Conservation (phyloP, 257 asterid genomes). For the Solanum virginianum region DNA sequence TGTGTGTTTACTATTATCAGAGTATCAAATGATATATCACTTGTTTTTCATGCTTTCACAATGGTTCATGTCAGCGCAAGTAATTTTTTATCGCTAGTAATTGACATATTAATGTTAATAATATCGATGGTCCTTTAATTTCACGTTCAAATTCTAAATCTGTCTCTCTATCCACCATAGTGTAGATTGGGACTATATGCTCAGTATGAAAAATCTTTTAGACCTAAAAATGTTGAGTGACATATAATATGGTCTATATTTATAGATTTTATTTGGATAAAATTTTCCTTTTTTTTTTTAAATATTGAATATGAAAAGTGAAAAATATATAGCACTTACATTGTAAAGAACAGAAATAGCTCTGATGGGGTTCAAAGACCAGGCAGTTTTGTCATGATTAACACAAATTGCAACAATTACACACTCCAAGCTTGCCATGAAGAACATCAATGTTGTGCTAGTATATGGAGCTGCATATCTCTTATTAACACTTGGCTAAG, state of each 20-base stretch:
- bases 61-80: no score
- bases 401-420: conserved; percentile 32
- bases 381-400: conserved; percentile 40
- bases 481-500: conserved; percentile 46
- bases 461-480: conserved; percentile 59
- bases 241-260: neutral
- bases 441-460: conserved; percentile 61
- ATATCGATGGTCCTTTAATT: neutral
- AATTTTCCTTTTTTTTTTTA: neutral
- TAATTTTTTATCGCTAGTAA: neutral
- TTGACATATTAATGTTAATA: neutral
- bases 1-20: neutral
- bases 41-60: no score
- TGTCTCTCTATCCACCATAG: no score
- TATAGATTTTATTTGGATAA: neutral
- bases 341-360: conserved; percentile 48
- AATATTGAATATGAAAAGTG: neutral
- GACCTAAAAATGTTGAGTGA: neutral
- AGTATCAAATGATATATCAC: neutral
- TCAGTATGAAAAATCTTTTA: neutral
- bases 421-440: conserved; percentile 66
- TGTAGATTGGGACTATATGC: neutral
- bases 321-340: conserved; percentile 12
- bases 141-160: no score
- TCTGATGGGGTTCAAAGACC: conserved; percentile 59